phyloP scores from a whole-genome alignment of 2,329 filamentous ascomycete species.

The Sporothrix mexicana region DNA sequence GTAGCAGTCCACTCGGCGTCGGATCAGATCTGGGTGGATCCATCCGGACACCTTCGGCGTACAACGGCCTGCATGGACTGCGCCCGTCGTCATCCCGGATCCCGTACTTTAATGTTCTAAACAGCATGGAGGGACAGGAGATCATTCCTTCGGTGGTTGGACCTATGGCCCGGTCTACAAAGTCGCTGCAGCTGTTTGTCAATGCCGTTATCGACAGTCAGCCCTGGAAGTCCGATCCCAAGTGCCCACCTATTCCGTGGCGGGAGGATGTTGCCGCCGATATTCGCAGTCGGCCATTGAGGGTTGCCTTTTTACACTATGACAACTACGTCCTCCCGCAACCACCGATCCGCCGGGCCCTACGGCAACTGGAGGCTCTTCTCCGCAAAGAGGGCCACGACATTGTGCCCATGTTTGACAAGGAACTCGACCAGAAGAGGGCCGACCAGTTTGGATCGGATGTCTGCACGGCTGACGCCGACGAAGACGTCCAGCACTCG shows the following conservation, averaged over 20 bases:
- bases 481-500: not conserved
- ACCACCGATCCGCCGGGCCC: not conserved
- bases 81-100: not conserved
- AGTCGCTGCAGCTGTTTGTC: slow-evolving; percentile 52
- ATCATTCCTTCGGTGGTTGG: slow-evolving; percentile 68
- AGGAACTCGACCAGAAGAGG: not conserved
- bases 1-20: slow-evolving; percentile 4
- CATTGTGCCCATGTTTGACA: slow-evolving; percentile 5
- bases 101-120: slow-evolving; percentile 47
- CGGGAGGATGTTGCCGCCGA: not conserved
- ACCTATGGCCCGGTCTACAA: slow-evolving; percentile 61
- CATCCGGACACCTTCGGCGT: not conserved
- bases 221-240: not conserved
- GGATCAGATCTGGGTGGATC: not conserved
- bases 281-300: not conserved
- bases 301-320: not conserved
- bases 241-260: slow-evolving; percentile 5
- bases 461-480: slow-evolving; percentile 4
- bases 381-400: not conserved
- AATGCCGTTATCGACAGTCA: not conserved
- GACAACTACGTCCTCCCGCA: not conserved
- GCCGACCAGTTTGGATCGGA: not conserved
- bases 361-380: not conserved
- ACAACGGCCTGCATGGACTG: not conserved
- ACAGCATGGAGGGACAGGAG: slow-evolving; percentile 68